These are phyloP conservation scores for Pulveroboletus sp. DNA, from an alignment of 768 basidiomycete genomes.

Conservation along the genomic window DNA sequence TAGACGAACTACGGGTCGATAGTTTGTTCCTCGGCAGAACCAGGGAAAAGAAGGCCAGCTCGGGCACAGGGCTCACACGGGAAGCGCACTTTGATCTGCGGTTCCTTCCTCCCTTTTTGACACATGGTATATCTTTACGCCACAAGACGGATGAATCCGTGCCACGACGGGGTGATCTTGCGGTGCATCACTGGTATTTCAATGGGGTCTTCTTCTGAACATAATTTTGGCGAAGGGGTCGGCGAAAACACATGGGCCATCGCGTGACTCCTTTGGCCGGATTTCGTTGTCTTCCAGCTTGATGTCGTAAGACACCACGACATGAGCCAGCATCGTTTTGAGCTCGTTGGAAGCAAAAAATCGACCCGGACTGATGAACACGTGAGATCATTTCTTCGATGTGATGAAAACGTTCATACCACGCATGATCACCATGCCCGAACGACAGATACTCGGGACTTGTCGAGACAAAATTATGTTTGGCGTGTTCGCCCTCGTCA, in stretches of 20 bases:
- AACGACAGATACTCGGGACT: slow-evolving; percentile 35
- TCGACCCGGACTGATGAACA: slow-evolving; percentile 4
- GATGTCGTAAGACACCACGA: slow-evolving; percentile 9
- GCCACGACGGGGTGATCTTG: no score
- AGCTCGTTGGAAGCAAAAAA: slow-evolving; percentile 11
- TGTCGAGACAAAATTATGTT: slow-evolving; percentile 36
- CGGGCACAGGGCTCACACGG: no score
- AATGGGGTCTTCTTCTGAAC: background rate
- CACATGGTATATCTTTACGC: no score
- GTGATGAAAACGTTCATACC: background rate
- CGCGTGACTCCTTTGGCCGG: background rate
- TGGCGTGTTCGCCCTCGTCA: slow-evolving; percentile 33
- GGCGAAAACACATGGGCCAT: background rate
- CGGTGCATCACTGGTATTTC: background rate
- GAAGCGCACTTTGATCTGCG: no score
- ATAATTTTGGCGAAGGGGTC: background rate
- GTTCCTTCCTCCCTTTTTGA: no score
- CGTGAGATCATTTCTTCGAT: background rate
- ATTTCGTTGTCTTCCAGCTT: slow-evolving; percentile 2
- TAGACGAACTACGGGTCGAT: no score
- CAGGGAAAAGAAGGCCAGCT: no score
- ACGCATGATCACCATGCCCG: slow-evolving; percentile 29
- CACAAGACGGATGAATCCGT: no score
- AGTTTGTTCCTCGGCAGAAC: no score
- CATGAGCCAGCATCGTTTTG: slow-evolving; percentile 12